phyloP scores from a whole-genome alignment of 2,329 filamentous ascomycete species.

The Fusarium metavorans region DNA sequence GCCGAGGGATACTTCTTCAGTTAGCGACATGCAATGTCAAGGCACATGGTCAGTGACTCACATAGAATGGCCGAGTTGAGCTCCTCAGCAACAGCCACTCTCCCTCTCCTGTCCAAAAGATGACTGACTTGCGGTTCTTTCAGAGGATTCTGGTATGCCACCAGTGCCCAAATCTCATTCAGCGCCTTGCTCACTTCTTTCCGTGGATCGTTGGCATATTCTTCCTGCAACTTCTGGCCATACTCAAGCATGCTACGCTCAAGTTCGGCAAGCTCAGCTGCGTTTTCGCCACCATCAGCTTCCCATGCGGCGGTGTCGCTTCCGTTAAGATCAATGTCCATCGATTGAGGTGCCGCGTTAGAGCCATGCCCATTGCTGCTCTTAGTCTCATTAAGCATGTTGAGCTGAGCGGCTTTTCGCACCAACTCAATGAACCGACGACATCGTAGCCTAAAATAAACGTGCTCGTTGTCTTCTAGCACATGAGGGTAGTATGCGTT shows the following conservation, averaged over 20 bases:
- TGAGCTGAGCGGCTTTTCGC: slow-evolving; percentile 76
- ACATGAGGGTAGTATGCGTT: slow-evolving; percentile 83
- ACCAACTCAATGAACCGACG: slow-evolving; percentile 98
- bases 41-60: slow-evolving; percentile 59
- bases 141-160: slow-evolving; percentile 87
- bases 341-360: slow-evolving; percentile 59
- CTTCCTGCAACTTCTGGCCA: slow-evolving; percentile 80
- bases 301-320: slow-evolving; percentile 57
- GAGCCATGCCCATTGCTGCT: slow-evolving; percentile 56
- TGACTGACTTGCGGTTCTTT: slow-evolving; percentile 80
- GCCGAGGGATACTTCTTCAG: slow-evolving; percentile 79
- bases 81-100: slow-evolving; percentile 88
- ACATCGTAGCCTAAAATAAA: slow-evolving; percentile 89
- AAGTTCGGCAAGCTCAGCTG: slow-evolving; percentile 58
- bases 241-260: slow-evolving; percentile 80
- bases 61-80: slow-evolving; percentile 92
- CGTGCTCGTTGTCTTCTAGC: slow-evolving; percentile 81
- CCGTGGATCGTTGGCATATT: slow-evolving; percentile 80
- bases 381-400: slow-evolving; percentile 60
- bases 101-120: slow-evolving; percentile 79
- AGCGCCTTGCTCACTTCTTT: slow-evolving; percentile 79
- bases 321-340: slow-evolving; percentile 68
- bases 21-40: slow-evolving; percentile 30
- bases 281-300: slow-evolving; percentile 59
- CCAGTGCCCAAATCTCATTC: slow-evolving; percentile 85